Base-by-base conservation (phyloP, 2,329 filamentous ascomycete species). In the Scytalidium lignicola region DNA sequence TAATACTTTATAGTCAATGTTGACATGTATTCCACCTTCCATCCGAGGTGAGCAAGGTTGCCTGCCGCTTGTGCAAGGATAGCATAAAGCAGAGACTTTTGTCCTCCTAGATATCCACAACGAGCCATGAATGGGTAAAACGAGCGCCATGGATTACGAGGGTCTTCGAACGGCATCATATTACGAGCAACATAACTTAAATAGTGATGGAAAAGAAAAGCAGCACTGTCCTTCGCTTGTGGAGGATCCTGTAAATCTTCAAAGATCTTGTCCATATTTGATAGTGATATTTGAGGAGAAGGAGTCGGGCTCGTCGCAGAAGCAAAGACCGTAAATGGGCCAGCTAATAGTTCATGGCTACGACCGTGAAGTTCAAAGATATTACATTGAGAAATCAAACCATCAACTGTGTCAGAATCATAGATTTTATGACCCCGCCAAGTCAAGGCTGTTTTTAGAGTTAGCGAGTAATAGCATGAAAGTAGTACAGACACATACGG, bases 161-260 rank as follows among this genome's bases (percentile, higher is more conserved):
- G 28, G n/a, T 44, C 41, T 19, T 48, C 47, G 32, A 29, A 48
- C 12, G 26, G 47, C 47, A 48, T 48, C 47, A 48, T 48, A 9
- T 44, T n/a, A 5, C 13, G 19, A 7, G 47, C 41, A 20, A 44
- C 28, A 32, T 44, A 42, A 22, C 22, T 37, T n/a, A 37, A 6
- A 23, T 48, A 44, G 20, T 49, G 47, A 9, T 44, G 18, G 19
- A 49, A 44, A 8, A 49, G 41, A 44, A 49, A 44, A n/a, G 41
- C 41, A 26, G 32, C 41, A 13, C 17, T 22, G 5, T 48, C 46
- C 13, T 43, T 32, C 23, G 32, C 8, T 20, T 17, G 41, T 13
- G n/a, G n/a, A 15, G n/a, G n/a, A 15, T 37, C 32, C 7, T 37
- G 32, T 4, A 17, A 7, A 26, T 26, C 23, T 37, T 17, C n/a